Evolutionary conservation across 805 yeast species (phyloP), one percentile per base, ranked within the genome.

Genomic region (Nakazawaea wickerhamii): DNA sequence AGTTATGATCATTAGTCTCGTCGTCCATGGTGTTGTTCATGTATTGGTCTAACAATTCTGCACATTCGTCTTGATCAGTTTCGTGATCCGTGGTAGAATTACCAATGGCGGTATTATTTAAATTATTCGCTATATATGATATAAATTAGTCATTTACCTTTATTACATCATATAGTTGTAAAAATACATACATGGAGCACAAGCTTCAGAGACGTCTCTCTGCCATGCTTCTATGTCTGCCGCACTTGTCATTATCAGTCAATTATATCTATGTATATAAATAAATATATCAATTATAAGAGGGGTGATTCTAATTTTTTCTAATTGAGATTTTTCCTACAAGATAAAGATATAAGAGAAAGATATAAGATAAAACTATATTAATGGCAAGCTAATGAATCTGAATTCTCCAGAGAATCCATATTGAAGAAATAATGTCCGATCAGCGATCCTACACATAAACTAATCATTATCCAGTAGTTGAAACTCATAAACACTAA

Each of bases 401-500:
- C 37, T 17, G 11, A 22, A 27, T 18, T 23, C n/a, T n/a, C 26
- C 21, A 21, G 6, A 30, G 28, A 21, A 19, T 33, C 32, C 13
- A 18, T 22, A 20, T 17, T n/a, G 27, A 43, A 43, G 13, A 64
- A 25, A 43, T 54, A 68, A 30, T 59, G 57, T 2, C 76, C 76
- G 1, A 60, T 1, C 4, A 57, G 65, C 1, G 73, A 67, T 7
- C 76, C 76, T 2, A 58, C 40, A 22, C 60, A 65, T 30, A 68
- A 71, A 2, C 73, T 62, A 22, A 61, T 33, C 75, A 70, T 70
- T 31, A 68, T 55, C 72, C 73, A 70, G 38, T 66, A 59, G 47
- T 70, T 70, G 51, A 66, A 70, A 8, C 70, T 65, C 76, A 70
- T 70, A 45, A 70, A 70, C 10, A 70, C 64, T 49, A 70, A 57